Evolutionary conservation across 1,284 basidiomycete species (phyloP), one percentile per base, ranked within the genome.

Genomic region (Tetrapyrgos nigripes): DNA sequence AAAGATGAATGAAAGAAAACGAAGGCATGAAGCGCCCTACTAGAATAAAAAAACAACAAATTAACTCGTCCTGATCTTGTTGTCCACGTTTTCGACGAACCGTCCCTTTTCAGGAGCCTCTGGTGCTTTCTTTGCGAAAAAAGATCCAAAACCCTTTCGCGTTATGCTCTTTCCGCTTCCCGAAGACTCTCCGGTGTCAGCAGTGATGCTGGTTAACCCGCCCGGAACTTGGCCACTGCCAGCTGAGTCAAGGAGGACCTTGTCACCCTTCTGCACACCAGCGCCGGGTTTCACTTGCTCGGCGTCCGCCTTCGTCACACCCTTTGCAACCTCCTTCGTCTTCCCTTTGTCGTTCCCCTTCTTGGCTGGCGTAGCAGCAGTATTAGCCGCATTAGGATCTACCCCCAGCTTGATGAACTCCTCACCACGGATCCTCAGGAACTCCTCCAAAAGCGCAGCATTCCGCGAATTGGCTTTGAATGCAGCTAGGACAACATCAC

Each of bases 391-490:
- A 53, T 48, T 51, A n/a, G 64, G 64, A 51, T 75, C 73, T 5
- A 73, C 73, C 50, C 80, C 73, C 58, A 79, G 65, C 70, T 83
- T 87, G 51, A 90, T 62, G 64, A 79, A 84, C 65, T 88, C 83
- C 55, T 86, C 84, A 0, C 88, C 90, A 37, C 91, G 80, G 28
- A 89, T 77, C 35, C 88, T 81, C 55, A 93, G 70, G 70, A 82
- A 90, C 73, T 92, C 89, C 65, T 91, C 89, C 35, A 93, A 76
- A 21, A 93, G 73, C 2, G 81, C 81, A 2, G 93, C 94, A 69
- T 97, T 97, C 62, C 96, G 82, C 45, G 87, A 92, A 75, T 97
- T 98, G n/a, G 94, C 87, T 72, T 94, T 96, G 83, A 82, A 97
- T 4, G 76, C 77, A 50, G 79, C 94, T 69, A 94, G 73, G 3